Base-by-base conservation (phyloP, 2,329 filamentous ascomycete genomes). In the Graphilbum ipis-grandicollis region DNA sequence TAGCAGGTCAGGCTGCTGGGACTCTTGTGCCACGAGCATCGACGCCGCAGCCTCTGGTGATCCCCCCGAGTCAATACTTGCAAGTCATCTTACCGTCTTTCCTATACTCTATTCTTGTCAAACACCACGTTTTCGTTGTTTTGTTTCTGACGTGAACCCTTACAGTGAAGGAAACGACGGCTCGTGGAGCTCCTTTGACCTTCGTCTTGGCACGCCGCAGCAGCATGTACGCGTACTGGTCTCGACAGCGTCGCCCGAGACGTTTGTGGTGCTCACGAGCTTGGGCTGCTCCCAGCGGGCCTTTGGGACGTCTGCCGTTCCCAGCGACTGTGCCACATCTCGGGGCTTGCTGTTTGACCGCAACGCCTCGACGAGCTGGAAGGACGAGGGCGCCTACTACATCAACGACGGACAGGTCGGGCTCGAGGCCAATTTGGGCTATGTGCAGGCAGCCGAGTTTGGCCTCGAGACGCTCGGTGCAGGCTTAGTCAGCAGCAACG, bases 91-190 rank as follows among this genome's bases (percentile, higher is more conserved):
- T 17, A n/a, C n/a, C n/a, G n/a, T n/a, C n/a, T n/a, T n/a, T n/a
- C n/a, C n/a, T n/a, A n/a, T n/a, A n/a, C n/a, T n/a, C n/a, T n/a
- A n/a, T n/a, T n/a, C n/a, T n/a, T n/a, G n/a, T n/a, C n/a, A n/a
- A n/a, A n/a, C n/a, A n/a, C 19, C 15, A 29, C 5, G 6, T 12
- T 15, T 33, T 13, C 19, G 30, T 31, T 4, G 25, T 19, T 9
- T 31, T 22, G n/a, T 31, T n/a, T n/a, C 17, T 14, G 18, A 23
- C 26, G 34, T 13, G 28, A 6, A 9, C 28, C 14, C 9, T n/a
- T 29, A 29, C 28, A 52, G 50, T 33, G 55, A 59, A 19, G 57
- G 57, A 38, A 59, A 56, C 32, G 57, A 60, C 39, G 57, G 57
- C 15, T 51, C 51, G 17, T 59, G 56, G 56, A 57, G 54, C 41